Conservation (phyloP, 2,329 filamentous ascomycete species). For the Onygena corvina region DNA sequence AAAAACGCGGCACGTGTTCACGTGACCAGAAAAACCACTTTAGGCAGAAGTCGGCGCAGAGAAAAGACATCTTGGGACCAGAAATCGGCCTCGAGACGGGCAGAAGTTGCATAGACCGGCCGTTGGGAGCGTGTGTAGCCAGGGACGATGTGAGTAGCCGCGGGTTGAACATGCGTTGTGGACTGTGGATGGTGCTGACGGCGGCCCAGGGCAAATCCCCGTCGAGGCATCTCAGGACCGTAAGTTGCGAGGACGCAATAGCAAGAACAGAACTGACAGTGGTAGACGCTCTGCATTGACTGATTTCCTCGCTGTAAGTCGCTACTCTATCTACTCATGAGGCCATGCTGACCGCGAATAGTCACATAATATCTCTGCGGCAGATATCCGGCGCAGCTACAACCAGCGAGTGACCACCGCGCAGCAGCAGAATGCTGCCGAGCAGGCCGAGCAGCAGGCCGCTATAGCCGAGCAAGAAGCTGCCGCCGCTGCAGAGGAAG, state of each 20-base stretch:
- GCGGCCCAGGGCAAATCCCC: conserved; percentile 8
- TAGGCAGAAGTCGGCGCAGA: background rate
- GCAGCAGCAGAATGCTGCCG: conserved; percentile 30
- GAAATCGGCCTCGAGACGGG: too few species aligned
- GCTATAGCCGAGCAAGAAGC: background rate
- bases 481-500: conserved; percentile 19
- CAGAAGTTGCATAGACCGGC: too few species aligned
- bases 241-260: conserved; percentile 21
- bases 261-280: background rate
- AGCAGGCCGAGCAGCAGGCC: background rate
- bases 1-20: conserved; percentile 17
- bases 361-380: conserved; percentile 55
- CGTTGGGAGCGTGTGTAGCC: too few species aligned
- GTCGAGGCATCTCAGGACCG: conserved; percentile 27
- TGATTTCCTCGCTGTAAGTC: conserved; percentile 51
- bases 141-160: conserved; percentile 8
- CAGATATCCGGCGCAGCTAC: conserved; percentile 50
- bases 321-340: background rate
- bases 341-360: conserved; percentile 17
- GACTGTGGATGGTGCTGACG: background rate
- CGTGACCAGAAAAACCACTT: conserved; percentile 14
- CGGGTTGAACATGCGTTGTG: background rate
- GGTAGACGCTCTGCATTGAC: conserved; percentile 53
- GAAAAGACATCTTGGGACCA: background rate
- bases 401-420: conserved; percentile 42